These are phyloP conservation scores for Leersia perrieri DNA, from an alignment of 176 grass and related monocot genomes.

Conservation along the genomic window DNA sequence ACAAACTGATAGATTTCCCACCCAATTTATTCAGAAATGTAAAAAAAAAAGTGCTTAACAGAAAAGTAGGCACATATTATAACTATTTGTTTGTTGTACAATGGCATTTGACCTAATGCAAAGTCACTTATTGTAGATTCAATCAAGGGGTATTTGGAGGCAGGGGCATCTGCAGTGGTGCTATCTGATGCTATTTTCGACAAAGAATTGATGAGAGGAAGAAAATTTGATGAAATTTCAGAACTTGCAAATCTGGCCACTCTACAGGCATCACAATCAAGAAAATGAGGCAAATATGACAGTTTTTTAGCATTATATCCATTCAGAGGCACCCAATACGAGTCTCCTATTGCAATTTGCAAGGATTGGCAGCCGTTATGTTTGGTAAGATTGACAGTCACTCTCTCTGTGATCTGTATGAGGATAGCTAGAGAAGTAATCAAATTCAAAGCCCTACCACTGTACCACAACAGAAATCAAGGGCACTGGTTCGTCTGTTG, in stretches of 20 bases:
- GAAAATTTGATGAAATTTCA: conserved; percentile 58
- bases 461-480: background rate
- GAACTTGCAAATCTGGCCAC: conserved; percentile 56
- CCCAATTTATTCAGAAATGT: background rate
- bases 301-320: background rate
- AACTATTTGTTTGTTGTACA: background rate
- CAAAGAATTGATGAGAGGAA: conserved; percentile 56
- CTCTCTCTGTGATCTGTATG: background rate
- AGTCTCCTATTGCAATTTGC: background rate
- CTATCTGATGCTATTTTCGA: conserved; percentile 88
- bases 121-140: conserved; percentile 44
- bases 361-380: background rate
- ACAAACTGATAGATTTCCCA: conserved; percentile 1
- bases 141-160: conserved; percentile 52
- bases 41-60: background rate
- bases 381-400: background rate
- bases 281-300: conserved; percentile 28
- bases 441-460: background rate
- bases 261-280: conserved; percentile 31
- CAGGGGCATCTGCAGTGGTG: conserved; percentile 73
- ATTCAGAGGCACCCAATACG: background rate
- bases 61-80: background rate
- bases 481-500: background rate
- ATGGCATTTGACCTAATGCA: background rate
- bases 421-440: background rate